Percentiles rank a stretch among this genome's conserved stretches.
phyloP scores from a whole-genome alignment of 768 basidiomycete species.

The Fomitopsis pulvina region DNA sequence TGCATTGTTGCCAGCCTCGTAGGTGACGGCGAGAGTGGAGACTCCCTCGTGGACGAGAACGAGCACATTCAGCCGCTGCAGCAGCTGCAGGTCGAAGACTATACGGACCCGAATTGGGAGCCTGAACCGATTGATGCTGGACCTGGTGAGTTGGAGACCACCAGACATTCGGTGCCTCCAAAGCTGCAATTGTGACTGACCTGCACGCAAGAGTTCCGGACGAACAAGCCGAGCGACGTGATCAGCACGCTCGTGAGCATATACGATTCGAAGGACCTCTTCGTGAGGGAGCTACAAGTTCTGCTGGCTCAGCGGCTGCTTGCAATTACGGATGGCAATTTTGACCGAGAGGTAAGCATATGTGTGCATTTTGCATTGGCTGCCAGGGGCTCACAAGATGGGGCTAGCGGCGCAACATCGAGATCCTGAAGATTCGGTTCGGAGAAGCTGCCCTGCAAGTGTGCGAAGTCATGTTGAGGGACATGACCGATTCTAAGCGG shows the following conservation, averaged over 20 bases:
- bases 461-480: slow-evolving; percentile 97
- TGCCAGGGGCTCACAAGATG: not conserved
- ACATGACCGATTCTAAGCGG: slow-evolving; percentile 91
- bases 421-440: slow-evolving; percentile 92
- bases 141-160: slow-evolving; percentile 51
- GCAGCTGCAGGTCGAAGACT: slow-evolving; percentile 76
- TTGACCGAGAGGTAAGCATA: slow-evolving; percentile 54
- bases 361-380: not conserved
- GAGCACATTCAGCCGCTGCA: slow-evolving; percentile 76
- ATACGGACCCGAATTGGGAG: slow-evolving; percentile 87
- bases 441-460: slow-evolving; percentile 90
- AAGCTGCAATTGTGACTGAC: not conserved
- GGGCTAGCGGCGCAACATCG: slow-evolving; percentile 78
- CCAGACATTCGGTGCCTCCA: too few relatives aligned
- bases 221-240: slow-evolving; percentile 87
- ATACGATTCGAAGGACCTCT: slow-evolving; percentile 94
- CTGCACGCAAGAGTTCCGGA: slow-evolving; percentile 69
- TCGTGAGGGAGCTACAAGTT: slow-evolving; percentile 92
- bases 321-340: slow-evolving; percentile 71
- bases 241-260: slow-evolving; percentile 96
- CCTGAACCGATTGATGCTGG: slow-evolving; percentile 97
- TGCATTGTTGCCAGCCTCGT: slow-evolving; percentile 90
- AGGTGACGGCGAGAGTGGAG: slow-evolving; percentile 75
- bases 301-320: slow-evolving; percentile 84
- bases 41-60: slow-evolving; percentile 78